Base-by-base conservation (phyloP, 371 early-diverging fungal genomes). In the Haplosporangium sp. region DNA sequence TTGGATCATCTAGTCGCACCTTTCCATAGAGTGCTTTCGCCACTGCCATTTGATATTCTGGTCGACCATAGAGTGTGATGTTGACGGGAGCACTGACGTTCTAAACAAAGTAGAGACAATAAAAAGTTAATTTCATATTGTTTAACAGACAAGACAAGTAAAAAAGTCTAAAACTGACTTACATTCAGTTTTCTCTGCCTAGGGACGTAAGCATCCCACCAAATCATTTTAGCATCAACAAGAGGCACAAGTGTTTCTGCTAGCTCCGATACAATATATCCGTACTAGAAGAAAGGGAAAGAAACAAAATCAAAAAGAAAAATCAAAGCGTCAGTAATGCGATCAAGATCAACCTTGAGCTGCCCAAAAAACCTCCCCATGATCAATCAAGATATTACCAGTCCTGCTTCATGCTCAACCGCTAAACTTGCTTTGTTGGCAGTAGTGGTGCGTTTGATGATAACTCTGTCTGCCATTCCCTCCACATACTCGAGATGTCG, bases 191-290 rank as follows among this genome's bases (percentile, higher is more conserved):
- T 78, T 34, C 59, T 58, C 55, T 79, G 69, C 4, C 79, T 61
- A 27, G 83, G 82, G 0, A 83, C 79, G 15, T 38, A 62, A 2
- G 83, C 81, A 17, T 83, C 83, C 72, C 81, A 79, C 83, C 83
- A 83, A 10, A 83, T 71, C 65, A 83, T 63, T 11, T 79, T 71
- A 2, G 78, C 78, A 55, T 83, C 83, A 17, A 83, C 77, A 52
- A 83, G 71, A n/a, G 83, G 82, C 39, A 74, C 74, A 10, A 83
- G 72, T 11, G 71, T 70, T 47, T 75, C 72, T 69, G 83, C 83
- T 38, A 83, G 40, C 35, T 83, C 81, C 6, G 70, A 72, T 4
- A 79, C 81, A 27, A 83, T 78, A 35, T 75, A 75, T 6, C 78
- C 77, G 62, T 84, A 76, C 83, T 79, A 63, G 47, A 39, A 42